phyloP scores from a whole-genome alignment of 2,329 filamentous ascomycete genomes.

The Beauveria asiatica region DNA sequence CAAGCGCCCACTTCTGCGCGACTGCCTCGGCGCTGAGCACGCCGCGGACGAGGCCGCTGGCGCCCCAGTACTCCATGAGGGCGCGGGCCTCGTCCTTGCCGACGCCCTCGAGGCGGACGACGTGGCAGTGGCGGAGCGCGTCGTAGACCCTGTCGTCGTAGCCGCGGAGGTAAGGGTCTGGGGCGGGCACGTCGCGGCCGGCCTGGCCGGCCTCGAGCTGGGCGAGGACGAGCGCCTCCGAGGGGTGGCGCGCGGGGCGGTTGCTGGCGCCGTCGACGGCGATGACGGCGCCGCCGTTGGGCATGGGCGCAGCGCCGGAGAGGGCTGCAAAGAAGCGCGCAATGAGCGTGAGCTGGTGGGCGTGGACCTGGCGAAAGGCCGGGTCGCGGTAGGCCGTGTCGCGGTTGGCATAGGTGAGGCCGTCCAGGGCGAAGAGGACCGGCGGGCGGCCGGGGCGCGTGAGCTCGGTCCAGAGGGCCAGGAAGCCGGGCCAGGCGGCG shows the following conservation, averaged over 20 bases:
- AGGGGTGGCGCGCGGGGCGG: conserved; percentile 46
- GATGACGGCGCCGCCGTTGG: conserved; percentile 72
- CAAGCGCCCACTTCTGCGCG: conserved; percentile 74
- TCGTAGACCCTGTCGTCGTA: conserved; percentile 52
- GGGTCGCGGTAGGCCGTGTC: conserved; percentile 66
- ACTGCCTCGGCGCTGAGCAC: conserved; percentile 63
- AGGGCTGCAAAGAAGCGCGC: conserved; percentile 68
- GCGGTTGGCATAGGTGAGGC: conserved; percentile 73
- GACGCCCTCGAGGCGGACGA: conserved; percentile 57
- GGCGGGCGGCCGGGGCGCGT: conserved; percentile 40
- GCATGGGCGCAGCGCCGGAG: conserved; percentile 45
- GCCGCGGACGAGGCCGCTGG: conserved; percentile 68
- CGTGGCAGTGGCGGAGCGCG: conserved; percentile 39
- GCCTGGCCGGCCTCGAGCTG: conserved; percentile 41
- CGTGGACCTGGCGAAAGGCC: conserved; percentile 67
- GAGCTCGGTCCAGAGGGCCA: conserved; percentile 75
- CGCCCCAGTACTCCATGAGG: conserved; percentile 89
- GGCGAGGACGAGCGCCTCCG: conserved; percentile 59
- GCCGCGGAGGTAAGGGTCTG: conserved; percentile 45
- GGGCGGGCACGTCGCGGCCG: conserved; percentile 27
- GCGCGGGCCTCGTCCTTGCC: conserved; percentile 65
- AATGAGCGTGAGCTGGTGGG: conserved; percentile 73
- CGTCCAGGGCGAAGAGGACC: conserved; percentile 71
- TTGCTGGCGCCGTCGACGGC: conserved; percentile 69
- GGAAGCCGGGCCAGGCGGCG: conserved; percentile 70